These are phyloP conservation scores for Phalaenopsis aphrodite DNA, from an alignment of 106 monocot genomes.

Conservation along the genomic window DNA sequence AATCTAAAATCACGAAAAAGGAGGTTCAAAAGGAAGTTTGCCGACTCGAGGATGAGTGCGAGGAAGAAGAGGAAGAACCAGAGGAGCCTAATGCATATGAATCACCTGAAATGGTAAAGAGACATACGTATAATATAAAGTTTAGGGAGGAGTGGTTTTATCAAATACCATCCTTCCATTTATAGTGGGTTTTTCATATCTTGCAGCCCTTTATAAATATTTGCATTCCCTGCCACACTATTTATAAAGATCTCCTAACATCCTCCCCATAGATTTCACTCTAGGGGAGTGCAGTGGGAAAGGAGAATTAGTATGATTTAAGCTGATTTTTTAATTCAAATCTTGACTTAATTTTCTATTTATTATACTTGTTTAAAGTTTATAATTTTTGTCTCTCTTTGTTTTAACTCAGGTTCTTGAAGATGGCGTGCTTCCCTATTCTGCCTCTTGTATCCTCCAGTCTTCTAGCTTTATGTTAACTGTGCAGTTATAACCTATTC, in stretches of 20 bases:
- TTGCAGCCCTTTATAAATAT: background rate
- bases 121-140: background rate
- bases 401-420: background rate
- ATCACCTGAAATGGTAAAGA: slow-evolving; percentile 26
- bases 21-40: slow-evolving; percentile 20
- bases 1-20: slow-evolving; percentile 16
- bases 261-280: background rate
- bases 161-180: background rate
- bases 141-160: no score
- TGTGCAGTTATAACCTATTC: background rate
- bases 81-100: slow-evolving; percentile 34
- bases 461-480: background rate
- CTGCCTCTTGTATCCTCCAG: slow-evolving; percentile 1
- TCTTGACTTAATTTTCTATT: no score
- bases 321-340: background rate
- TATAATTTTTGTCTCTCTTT: background rate
- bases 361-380: background rate
- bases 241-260: background rate
- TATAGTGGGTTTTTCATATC: background rate
- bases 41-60: slow-evolving; percentile 8
- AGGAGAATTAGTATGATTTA: background rate
- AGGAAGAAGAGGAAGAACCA: slow-evolving; percentile 13
- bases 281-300: no score
- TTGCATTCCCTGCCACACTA: background rate
- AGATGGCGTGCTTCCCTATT: background rate